Conservation (phyloP, 2,329 filamentous ascomycete species). For the Fusarium poae region DNA sequence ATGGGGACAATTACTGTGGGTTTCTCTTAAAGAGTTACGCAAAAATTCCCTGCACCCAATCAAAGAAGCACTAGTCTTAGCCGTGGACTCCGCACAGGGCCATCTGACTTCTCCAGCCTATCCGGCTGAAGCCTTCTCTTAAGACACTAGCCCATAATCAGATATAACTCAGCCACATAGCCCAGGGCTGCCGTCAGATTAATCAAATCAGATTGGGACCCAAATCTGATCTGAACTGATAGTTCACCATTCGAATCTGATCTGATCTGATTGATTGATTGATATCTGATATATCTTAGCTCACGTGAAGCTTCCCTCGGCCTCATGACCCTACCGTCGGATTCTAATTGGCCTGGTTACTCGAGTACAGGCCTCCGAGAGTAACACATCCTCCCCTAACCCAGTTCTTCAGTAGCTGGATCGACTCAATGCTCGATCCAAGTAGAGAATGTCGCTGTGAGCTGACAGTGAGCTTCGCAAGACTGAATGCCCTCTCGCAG, state of each 20-base stretch:
- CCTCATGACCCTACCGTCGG: neutral
- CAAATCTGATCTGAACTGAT: constrained; percentile 23
- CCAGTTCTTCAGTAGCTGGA: neutral
- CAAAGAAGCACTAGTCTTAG: too few relatives aligned
- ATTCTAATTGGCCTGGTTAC: neutral
- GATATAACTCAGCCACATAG: too few relatives aligned
- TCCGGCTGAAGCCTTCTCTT: too few relatives aligned
- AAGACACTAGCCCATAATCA: too few relatives aligned
- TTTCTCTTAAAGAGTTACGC: too few relatives aligned
- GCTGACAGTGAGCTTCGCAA: constrained; percentile 16
- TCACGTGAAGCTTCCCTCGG: constrained; percentile 6
- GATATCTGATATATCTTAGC: constrained; percentile 18
- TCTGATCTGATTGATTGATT: constrained; percentile 8
- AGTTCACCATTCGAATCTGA: too few relatives aligned
- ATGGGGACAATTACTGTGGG: too few relatives aligned
- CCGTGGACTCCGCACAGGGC: too few relatives aligned
- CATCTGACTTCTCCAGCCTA: too few relatives aligned
- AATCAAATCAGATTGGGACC: constrained; percentile 18
- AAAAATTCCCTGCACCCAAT: too few relatives aligned
- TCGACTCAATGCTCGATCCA: neutral
- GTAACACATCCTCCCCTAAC: neutral
- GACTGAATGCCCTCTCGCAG: constrained; percentile 26
- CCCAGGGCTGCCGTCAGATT: constrained; percentile 22
- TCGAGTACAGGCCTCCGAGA: neutral
- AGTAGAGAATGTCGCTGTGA: constrained; percentile 8